Evolutionary conservation across 169 alveolate species (phyloP).

Genomic region (Perkinsus olseni): DNA sequence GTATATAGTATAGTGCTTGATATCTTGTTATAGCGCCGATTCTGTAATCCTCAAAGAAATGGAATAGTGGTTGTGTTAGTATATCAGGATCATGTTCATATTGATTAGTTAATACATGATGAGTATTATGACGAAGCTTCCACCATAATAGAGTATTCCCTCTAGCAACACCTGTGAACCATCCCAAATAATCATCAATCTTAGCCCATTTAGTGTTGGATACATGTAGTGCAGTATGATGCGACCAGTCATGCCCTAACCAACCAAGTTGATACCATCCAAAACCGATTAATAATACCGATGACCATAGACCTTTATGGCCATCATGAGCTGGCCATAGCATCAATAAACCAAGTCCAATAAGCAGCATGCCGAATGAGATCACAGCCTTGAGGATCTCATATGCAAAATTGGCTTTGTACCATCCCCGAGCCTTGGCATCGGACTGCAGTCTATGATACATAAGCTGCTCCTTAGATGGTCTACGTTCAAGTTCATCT

Average conservation of each 20-base stretch:
- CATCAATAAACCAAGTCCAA: neutral
- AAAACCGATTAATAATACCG: neutral
- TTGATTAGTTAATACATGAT: constrained; percentile 7
- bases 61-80: neutral
- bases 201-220: neutral
- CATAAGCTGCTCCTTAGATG: neutral
- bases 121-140: constrained; percentile 13
- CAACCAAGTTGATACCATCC: constrained; percentile 14
- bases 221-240: neutral
- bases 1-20: neutral
- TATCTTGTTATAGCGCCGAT: neutral
- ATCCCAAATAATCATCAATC: neutral
- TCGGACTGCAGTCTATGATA: neutral
- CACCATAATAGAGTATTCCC: neutral
- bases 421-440: neutral
- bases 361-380: neutral
- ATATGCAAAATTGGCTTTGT: neutral
- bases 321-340: no score
- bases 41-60: constrained; percentile 5
- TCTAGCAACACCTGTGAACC: neutral
- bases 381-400: neutral
- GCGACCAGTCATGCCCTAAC: constrained; percentile 19
- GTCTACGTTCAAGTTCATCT: neutral
- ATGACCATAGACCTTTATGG: neutral
- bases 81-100: constrained; percentile 5